Evolutionary conservation across 345 rosid genomes (phyloP).

Genomic region (Ceriops zippeliana): DNA sequence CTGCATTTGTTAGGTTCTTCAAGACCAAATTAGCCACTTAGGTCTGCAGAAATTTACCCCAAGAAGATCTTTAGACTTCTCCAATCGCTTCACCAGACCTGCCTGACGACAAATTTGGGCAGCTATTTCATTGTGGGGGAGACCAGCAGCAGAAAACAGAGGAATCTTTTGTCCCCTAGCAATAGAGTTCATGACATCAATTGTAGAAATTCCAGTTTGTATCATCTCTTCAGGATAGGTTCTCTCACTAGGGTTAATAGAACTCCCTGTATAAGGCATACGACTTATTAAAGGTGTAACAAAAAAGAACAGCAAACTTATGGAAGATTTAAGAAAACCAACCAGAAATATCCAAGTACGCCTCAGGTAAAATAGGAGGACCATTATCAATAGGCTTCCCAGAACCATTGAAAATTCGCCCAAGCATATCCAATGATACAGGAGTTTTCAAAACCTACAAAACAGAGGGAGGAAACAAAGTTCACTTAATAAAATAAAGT

Average conservation of each 20-base stretch:
- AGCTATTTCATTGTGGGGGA: slow-evolving; percentile 97
- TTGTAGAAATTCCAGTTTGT: slow-evolving; percentile 96
- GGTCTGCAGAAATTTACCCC: slow-evolving; percentile 38
- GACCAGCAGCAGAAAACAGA: slow-evolving; percentile 98
- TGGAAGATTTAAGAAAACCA: slow-evolving; percentile 11
- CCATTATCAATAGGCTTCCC: slow-evolving; percentile 97
- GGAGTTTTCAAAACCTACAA: slow-evolving; percentile 85
- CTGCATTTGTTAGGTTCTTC: not conserved
- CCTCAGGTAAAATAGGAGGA: slow-evolving; percentile 90
- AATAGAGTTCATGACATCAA: slow-evolving; percentile 96
- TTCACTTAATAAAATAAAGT: not conserved
- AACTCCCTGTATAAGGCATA: slow-evolving; percentile 55
- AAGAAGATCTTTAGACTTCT: slow-evolving; percentile 70
- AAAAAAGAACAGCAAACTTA: not conserved
- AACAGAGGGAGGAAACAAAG: slow-evolving; percentile 5
- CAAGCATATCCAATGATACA: slow-evolving; percentile 93
- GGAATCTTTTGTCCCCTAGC: slow-evolving; percentile 99
- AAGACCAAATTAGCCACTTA: not conserved
- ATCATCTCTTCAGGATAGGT: slow-evolving; percentile 99
- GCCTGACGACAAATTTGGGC: slow-evolving; percentile 99
- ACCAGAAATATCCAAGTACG: slow-evolving; percentile 94
- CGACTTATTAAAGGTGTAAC: not conserved
- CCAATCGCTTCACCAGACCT: slow-evolving; percentile 92
- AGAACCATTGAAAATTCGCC: slow-evolving; percentile 93
- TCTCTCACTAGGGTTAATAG: slow-evolving; percentile 98